These are phyloP conservation scores for Chaetomiaceae sp. DNA, from an alignment of 2,329 filamentous ascomycete species.

Conservation along the genomic window DNA sequence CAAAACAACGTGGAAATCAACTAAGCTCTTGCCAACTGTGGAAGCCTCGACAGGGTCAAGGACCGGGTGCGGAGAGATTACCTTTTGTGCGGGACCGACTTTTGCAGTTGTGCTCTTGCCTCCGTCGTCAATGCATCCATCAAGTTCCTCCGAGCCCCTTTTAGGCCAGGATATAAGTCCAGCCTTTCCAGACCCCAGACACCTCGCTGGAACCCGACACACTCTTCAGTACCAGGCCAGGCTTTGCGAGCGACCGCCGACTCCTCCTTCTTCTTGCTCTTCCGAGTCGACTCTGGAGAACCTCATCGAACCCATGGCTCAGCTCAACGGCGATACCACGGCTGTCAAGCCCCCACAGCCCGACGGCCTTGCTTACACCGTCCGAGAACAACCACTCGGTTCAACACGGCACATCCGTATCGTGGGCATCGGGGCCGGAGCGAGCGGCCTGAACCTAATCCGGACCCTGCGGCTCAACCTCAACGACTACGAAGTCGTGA, in stretches of 20 bases:
- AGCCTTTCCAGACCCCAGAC: background rate
- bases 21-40: conserved; percentile 8
- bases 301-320: conserved; percentile 10
- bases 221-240: background rate
- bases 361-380: conserved; percentile 29
- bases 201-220: background rate
- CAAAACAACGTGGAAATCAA: background rate
- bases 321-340: conserved; percentile 8
- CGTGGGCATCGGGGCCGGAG: conserved; percentile 43
- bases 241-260: background rate
- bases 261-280: background rate
- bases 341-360: conserved; percentile 3
- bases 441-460: conserved; percentile 42
- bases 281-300: conserved; percentile 1
- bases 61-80: conserved; percentile 9
- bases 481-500: conserved; percentile 40
- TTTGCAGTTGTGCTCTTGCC: too few relatives aligned
- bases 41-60: conserved; percentile 4
- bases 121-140: background rate
- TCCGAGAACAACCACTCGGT: conserved; percentile 38
- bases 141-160: background rate
- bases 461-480: conserved; percentile 43
- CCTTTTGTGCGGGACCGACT: background rate
- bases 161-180: conserved; percentile 6
- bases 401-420: conserved; percentile 39